Base-by-base conservation (phyloP, 2,329 filamentous ascomycete species). In the Colletotrichum destructivum region DNA sequence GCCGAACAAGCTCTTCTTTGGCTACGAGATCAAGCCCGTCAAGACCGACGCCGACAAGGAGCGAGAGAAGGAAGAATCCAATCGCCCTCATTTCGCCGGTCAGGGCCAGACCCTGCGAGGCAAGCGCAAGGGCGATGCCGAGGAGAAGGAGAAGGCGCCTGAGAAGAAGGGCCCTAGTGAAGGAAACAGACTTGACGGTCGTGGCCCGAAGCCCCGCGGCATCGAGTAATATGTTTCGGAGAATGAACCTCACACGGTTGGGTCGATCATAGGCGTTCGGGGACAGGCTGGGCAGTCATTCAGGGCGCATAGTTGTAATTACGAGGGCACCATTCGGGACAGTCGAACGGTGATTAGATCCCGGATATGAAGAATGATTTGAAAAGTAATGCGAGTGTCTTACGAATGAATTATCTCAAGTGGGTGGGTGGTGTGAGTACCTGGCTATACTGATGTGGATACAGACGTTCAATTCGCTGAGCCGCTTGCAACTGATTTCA, bases 1-100 rank as follows among this genome's bases (percentile, higher is more conserved):
- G 0, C 92, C 93, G 0, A 96, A 96, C 77, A 97, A 98, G 82
- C 87, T 99, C 5, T 99, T 99, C 86, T 97, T 99, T 74, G 96
- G 96, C 3, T 99, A 98, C 78, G 93, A 97, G 78, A 89, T 98
- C 79, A 97, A 93, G 81, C 96, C 96, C 0, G 87, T 97, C 52
- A 95, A 94, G 85, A 94, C 93, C 11, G 90, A 92, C 69, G 92
- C 90, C 46, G 90, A 94, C 69, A 91, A 90, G 79, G 89, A 90
- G 62, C 87, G 91, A 72, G 90, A 92, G 71, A 88, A 90, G 47
- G 88, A 90, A 73, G 75, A 90, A n/a, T 87, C 88, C 4, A 87
- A 88, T 71, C 89, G 90, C 74, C 92, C 92, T n/a, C 90, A 91
- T 75, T 98, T 98, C 81, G 90, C 92, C 5, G 96, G 96, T 0